Evolutionary conservation across 768 basidiomycete genomes (phyloP), one percentile per base, ranked within the genome.

Genomic region (Pleurotus pulmonarius): DNA sequence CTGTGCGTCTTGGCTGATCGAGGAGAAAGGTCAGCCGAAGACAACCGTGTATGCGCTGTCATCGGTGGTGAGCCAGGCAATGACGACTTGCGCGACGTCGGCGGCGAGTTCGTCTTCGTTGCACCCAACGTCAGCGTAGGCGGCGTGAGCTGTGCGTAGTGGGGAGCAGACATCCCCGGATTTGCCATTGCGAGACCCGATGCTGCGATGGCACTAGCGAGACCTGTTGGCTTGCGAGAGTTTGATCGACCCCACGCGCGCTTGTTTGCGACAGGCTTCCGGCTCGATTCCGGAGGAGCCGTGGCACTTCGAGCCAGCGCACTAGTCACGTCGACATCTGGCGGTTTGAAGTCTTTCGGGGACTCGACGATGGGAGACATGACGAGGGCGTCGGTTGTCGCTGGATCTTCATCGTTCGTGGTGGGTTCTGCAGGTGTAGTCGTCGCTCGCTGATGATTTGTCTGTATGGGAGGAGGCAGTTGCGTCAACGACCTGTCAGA

Each of bases 141-240:
- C 29, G 71, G 68, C 43, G 61, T 64, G 25, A 75, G 68, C 38
- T 75, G 75, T 12, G 75, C 70, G 46, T 75, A 74, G 13, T 79
- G 79, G 16, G 80, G 78, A 4, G 79, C 70, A 2, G 76, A 75
- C 55, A 83, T 66, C 1, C 73, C 74, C 0, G 83, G 73, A 59
- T 83, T 82, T 9, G 83, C 82, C 80, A 90, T 87, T 46, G 85
- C 80, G 26, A 86, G 70, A 15, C 86, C 83, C 15, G 83, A 83
- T 2, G 84, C 82, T 1, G 87, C 85, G 49, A 88, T 76, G 1
- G 86, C 87, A 51, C 79, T 77, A 3, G 88, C 87, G n/a, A 88
- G 76, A 20, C 83, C 82, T 0, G 81, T 77, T 2, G 83, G 79
- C 63, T 82, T 83, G 38, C 74, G 70, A 37, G 70, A 69, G 46